Evolutionary conservation across 1,284 basidiomycete genomes (phyloP), one percentile per base, ranked within the genome.

Genomic region (Pterulicium gracile): DNA sequence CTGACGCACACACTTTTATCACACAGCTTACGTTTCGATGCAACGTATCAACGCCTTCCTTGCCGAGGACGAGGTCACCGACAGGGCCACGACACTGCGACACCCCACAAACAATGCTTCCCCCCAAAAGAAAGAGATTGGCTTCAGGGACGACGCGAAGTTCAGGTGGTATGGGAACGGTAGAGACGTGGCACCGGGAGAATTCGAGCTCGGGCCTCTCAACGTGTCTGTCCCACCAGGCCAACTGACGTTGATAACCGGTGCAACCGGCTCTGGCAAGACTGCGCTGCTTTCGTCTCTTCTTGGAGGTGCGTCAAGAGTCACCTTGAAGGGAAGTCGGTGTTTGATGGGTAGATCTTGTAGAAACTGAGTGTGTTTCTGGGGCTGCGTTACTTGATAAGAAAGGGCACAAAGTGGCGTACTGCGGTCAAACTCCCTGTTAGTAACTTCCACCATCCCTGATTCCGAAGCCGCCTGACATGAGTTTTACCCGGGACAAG

Each of bases 201-300:
- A 62, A 3, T 81, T 81, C 50, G 62, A 65, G 47, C 64, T 82
- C 36, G 77, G 77, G 3, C 75, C 77, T 17, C 54, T 89, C 47
- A 65, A 79, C 53, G 56, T 88, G 42, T 55, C 51, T 10, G 82
- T 86, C 51, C 80, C 81, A 1, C 51, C 61, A 15, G 76, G 76
- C 3, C 67, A 77, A 51, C 59, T 90, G 36, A 76, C 77, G 0
- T 66, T 89, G 24, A 66, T 89, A 42, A 79, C 75, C 48, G 88
- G 88, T 0, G 69, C 81, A 0, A 89, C 87, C 0, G 88, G 87
- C 0, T 80, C 81, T 0, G 88, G 88, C 0, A 92, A 92, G 66
- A 82, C 77, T 27, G 81, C 82, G 0, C 54, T 88, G 10, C 62
- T 88, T 35, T 68, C 72, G 14, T 81, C 83, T n/a, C 61, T 79